Evolutionary conservation across 495 filamentous ascomycete species (phyloP).

Genomic region (Symbiotaphrina buchneri): DNA sequence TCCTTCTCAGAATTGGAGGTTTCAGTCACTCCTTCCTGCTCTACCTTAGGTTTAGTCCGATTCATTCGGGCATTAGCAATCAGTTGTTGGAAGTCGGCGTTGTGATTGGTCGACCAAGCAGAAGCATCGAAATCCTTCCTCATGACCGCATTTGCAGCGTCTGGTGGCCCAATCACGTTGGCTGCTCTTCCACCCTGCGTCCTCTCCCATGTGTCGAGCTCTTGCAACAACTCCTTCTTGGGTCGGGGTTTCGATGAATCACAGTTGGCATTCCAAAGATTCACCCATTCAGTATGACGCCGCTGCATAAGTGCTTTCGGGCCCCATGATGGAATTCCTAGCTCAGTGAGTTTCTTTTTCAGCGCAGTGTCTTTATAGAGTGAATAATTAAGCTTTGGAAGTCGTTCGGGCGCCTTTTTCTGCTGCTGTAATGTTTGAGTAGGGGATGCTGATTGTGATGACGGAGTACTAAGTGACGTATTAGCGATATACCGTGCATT

Average conservation of each 20-base stretch:
- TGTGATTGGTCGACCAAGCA: slow-evolving; percentile 53
- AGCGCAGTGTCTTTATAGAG: slow-evolving; percentile 55
- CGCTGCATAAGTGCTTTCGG: slow-evolving; percentile 40
- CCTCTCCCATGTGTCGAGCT: slow-evolving; percentile 67
- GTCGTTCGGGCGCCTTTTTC: slow-evolving; percentile 27
- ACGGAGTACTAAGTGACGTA: too few relatives aligned
- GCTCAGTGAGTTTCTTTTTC: slow-evolving; percentile 55
- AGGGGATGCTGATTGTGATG: too few relatives aligned
- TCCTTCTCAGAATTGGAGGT: too few relatives aligned
- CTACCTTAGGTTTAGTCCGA: slow-evolving; percentile 5
- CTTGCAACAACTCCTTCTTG: slow-evolving; percentile 47
- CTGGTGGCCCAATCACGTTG: slow-evolving; percentile 9
- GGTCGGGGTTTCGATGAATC: slow-evolving; percentile 52
- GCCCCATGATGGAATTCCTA: slow-evolving; percentile 59
- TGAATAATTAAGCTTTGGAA: slow-evolving; percentile 62
- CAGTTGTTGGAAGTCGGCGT: slow-evolving; percentile 45
- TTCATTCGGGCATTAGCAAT: slow-evolving; percentile 43
- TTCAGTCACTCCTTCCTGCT: neutral
- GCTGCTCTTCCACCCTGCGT: slow-evolving; percentile 35
- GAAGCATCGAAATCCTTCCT: slow-evolving; percentile 65
- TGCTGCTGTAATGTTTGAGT: too few relatives aligned
- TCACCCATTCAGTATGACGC: slow-evolving; percentile 84
- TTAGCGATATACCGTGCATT: too few relatives aligned
- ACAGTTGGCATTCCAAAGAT: slow-evolving; percentile 90
- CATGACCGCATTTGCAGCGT: slow-evolving; percentile 25